Evolutionary conservation across 305 asterid species (phyloP).

Genomic region (Fraxinus albicans): DNA sequence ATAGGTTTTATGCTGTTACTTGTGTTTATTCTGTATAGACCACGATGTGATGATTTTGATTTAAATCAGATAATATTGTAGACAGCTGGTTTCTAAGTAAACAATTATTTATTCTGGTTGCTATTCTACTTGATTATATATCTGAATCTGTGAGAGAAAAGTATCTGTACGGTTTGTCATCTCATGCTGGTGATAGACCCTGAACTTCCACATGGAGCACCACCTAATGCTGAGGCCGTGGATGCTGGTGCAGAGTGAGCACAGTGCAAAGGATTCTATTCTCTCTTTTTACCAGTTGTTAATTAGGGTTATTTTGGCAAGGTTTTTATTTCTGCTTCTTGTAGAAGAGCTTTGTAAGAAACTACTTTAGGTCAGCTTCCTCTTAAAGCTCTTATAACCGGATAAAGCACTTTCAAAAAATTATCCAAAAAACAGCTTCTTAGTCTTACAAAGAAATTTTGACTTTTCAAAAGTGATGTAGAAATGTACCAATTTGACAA

Average conservation of each 20-base stretch:
- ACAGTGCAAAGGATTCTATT: not conserved
- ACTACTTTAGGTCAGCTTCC: not conserved
- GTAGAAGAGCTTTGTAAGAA: not conserved
- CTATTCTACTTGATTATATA: not conserved
- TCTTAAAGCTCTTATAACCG: not conserved
- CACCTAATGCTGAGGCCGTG: not conserved
- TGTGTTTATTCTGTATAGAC: not conserved
- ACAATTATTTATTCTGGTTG: not conserved
- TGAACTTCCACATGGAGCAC: not conserved
- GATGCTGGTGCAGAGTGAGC: not conserved
- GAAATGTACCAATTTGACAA: not conserved
- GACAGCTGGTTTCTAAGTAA: no score
- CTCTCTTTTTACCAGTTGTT: not conserved
- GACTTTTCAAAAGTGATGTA: not conserved
- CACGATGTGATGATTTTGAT: not conserved
- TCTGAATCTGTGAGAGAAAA: not conserved
- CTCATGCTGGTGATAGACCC: not conserved
- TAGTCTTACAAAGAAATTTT: not conserved
- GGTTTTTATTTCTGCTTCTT: not conserved
- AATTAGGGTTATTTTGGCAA: not conserved
- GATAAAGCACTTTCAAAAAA: not conserved
- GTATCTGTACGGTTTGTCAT: not conserved
- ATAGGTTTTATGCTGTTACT: not conserved
- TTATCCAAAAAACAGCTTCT: not conserved
- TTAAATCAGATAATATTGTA: not conserved